These are phyloP conservation scores for Pleurotus tuber-regium DNA, from an alignment of 768 basidiomycete species.

Conservation along the genomic window DNA sequence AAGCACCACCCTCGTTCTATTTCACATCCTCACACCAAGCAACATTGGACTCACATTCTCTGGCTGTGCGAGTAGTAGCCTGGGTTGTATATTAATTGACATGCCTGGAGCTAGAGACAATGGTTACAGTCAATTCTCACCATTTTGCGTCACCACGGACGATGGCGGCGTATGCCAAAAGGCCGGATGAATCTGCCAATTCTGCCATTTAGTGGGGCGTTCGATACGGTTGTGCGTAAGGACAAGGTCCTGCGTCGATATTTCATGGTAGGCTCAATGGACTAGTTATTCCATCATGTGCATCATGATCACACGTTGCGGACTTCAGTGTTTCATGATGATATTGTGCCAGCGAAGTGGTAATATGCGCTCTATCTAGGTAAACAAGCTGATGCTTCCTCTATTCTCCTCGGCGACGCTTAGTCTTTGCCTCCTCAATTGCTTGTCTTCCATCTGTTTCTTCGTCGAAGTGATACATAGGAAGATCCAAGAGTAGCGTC, in stretches of 20 bases:
- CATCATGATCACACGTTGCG: constrained; percentile 1
- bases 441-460: constrained; percentile 43
- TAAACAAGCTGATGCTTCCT: too few species aligned
- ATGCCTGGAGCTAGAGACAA: background rate
- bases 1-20: constrained; percentile 5
- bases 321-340: background rate
- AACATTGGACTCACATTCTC: background rate
- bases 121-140: constrained; percentile 16
- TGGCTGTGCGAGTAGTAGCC: background rate
- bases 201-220: background rate
- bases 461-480: constrained; percentile 59
- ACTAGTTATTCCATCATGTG: constrained; percentile 5
- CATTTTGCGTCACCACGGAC: constrained; percentile 18
- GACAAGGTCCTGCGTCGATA: background rate
- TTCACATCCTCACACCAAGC: background rate
- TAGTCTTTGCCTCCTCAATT: constrained; percentile 30
- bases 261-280: too few species aligned
- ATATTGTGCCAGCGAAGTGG: background rate
- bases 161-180: constrained; percentile 18
- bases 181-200: background rate
- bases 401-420: background rate
- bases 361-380: background rate
- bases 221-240: background rate
- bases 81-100: background rate
- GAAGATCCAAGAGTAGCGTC: constrained; percentile 58